phyloP scores from a whole-genome alignment of 768 basidiomycete genomes.

The Psilocybe azurescens region DNA sequence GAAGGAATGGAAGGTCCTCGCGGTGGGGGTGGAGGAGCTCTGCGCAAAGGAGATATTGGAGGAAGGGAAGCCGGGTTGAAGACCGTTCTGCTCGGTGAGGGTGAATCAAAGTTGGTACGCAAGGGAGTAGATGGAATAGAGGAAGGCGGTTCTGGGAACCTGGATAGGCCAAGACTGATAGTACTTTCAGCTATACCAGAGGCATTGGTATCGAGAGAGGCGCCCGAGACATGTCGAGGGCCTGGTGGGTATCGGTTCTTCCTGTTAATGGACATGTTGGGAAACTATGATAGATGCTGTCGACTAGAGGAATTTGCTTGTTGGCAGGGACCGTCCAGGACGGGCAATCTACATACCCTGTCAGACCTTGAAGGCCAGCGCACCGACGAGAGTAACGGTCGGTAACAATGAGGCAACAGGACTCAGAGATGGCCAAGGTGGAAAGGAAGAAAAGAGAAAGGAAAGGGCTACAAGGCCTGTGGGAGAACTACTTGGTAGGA shows the following conservation, averaged over 20 bases:
- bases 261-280: conserved; percentile 17
- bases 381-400: conserved; percentile 4
- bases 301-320: neutral
- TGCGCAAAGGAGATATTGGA: conserved; percentile 23
- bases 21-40: conserved; percentile 12
- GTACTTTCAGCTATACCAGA: conserved; percentile 65
- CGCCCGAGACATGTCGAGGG: conserved; percentile 38
- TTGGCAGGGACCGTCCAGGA: conserved; percentile 13
- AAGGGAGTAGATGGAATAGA: conserved; percentile 50
- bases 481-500: neutral
- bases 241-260: conserved; percentile 13
- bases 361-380: neutral
- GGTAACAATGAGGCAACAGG: neutral
- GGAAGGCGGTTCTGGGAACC: conserved; percentile 59
- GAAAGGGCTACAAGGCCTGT: neutral
- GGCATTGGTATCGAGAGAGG: conserved; percentile 55
- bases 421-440: neutral
- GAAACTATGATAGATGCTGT: conserved; percentile 1
- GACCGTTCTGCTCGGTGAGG: conserved; percentile 31
- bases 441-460: conserved; percentile 1
- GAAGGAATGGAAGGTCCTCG: conserved; percentile 15
- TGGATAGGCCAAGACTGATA: conserved; percentile 54
- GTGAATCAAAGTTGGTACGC: conserved; percentile 33
- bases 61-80: conserved; percentile 29
- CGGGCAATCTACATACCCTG: conserved; percentile 16